Conservation (phyloP, 1,284 basidiomycete species). For the Neonothopanus nambi region DNA sequence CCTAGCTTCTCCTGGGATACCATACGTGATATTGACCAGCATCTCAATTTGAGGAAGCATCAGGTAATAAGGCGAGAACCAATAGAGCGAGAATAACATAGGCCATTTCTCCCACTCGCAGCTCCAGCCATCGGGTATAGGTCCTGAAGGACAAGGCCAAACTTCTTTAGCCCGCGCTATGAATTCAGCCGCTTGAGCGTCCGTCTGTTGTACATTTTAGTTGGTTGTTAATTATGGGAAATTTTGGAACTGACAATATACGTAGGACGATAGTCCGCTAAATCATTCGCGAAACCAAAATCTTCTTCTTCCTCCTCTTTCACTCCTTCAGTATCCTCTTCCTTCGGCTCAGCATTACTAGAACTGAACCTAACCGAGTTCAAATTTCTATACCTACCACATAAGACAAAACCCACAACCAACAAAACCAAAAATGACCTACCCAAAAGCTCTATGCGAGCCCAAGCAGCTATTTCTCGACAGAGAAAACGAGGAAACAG, state of each 20-base stretch:
- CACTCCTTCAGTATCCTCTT: no score
- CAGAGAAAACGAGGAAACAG: no score
- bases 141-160: constrained; percentile 25
- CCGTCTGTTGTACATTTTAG: no score
- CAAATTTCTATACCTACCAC: no score
- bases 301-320: no score
- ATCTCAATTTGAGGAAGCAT: constrained; percentile 38
- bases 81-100: constrained; percentile 34
- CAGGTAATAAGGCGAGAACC: constrained; percentile 33
- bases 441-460: constrained; percentile 31
- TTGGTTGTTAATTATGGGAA: no score
- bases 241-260: no score
- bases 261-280: no score
- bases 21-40: constrained; percentile 34
- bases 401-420: no score
- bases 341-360: no score
- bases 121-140: constrained; percentile 33
- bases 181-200: constrained; percentile 5
- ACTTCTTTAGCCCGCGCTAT: constrained; percentile 24
- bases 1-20: constrained; percentile 31
- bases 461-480: constrained; percentile 29
- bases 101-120: constrained; percentile 33
- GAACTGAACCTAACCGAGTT: no score
- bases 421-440: not conserved
- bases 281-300: no score